Conservation (phyloP, 768 basidiomycete species). For the Pulveroboletus ravenelii region DNA sequence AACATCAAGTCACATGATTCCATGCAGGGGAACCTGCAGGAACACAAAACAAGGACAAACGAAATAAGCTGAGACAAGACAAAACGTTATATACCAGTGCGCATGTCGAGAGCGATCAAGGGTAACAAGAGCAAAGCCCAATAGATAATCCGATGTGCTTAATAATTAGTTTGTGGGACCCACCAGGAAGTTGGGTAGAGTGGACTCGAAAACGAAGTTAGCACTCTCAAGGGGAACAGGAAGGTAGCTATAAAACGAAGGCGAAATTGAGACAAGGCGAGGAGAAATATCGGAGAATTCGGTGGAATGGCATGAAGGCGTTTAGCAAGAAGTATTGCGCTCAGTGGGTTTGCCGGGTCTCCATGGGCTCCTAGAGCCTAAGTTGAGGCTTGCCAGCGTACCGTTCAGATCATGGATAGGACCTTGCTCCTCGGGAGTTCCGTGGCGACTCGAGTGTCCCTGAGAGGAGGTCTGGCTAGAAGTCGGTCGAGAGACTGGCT, state of each 20-base stretch:
- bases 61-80: slow-evolving; percentile 26
- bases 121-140: slow-evolving; percentile 33
- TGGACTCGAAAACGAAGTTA: slow-evolving; percentile 13
- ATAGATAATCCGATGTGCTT: slow-evolving; percentile 30
- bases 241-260: slow-evolving; percentile 24
- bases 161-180: slow-evolving; percentile 26
- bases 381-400: slow-evolving; percentile 68
- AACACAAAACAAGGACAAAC: slow-evolving; percentile 32
- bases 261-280: slow-evolving; percentile 10
- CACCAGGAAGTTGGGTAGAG: slow-evolving; percentile 13
- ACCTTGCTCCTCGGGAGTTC: slow-evolving; percentile 41
- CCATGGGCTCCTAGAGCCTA: slow-evolving; percentile 45
- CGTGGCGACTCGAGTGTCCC: slow-evolving; percentile 20
- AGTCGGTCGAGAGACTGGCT: slow-evolving; percentile 50
- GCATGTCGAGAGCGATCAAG: slow-evolving; percentile 36
- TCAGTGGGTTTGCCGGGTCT: slow-evolving; percentile 21
- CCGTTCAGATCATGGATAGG: slow-evolving; percentile 67
- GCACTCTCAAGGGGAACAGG: slow-evolving; percentile 11
- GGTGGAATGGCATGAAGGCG: slow-evolving; percentile 4
- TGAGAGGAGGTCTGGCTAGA: slow-evolving; percentile 41
- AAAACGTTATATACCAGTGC: slow-evolving; percentile 33
- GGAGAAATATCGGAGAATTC: slow-evolving; percentile 7
- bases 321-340: slow-evolving; percentile 18
- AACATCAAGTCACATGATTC: slow-evolving; percentile 11
- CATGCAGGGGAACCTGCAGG: slow-evolving; percentile 4